Conservation (phyloP, 2,329 filamentous ascomycete species). For the Calonectria henricotiae region DNA sequence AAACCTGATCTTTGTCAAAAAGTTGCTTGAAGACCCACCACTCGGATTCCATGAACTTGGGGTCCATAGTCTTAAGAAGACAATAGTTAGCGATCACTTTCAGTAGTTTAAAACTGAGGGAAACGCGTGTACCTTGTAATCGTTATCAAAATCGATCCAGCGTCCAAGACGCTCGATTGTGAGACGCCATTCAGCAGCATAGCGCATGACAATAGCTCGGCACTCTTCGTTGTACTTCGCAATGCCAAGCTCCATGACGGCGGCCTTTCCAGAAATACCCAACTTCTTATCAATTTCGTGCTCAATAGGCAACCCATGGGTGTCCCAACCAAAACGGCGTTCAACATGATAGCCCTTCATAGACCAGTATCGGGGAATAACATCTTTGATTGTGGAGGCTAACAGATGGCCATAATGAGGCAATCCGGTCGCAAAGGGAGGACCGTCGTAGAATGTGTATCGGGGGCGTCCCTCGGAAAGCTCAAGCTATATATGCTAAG, state of each 20-base stretch:
- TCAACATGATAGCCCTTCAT: slow-evolving; percentile 97
- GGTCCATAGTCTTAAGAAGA: slow-evolving; percentile 84
- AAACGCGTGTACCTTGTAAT: slow-evolving; percentile 80
- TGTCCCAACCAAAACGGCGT: slow-evolving; percentile 94
- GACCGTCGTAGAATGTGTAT: slow-evolving; percentile 96
- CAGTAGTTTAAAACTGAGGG: background rate
- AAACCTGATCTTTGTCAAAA: slow-evolving; percentile 91
- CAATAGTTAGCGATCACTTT: slow-evolving; percentile 32
- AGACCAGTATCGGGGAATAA: slow-evolving; percentile 96
- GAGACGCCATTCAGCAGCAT: slow-evolving; percentile 86
- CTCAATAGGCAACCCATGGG: slow-evolving; percentile 94
- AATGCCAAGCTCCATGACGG: slow-evolving; percentile 89
- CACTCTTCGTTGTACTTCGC: slow-evolving; percentile 94
- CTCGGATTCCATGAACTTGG: slow-evolving; percentile 94
- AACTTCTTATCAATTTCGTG: slow-evolving; percentile 98
- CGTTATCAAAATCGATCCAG: slow-evolving; percentile 98
- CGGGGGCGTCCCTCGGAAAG: slow-evolving; percentile 86
- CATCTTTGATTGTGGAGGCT: slow-evolving; percentile 96
- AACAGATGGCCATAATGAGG: slow-evolving; percentile 82
- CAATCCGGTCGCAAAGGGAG: slow-evolving; percentile 82
- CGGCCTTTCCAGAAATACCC: slow-evolving; percentile 88
- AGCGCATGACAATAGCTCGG: slow-evolving; percentile 93
- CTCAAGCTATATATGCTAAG: slow-evolving; percentile 69
- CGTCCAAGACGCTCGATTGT: slow-evolving; percentile 91
- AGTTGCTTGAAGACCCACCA: slow-evolving; percentile 99